Percentiles rank a stretch among this genome's conserved stretches.
These are phyloP conservation scores for Quillaja saponaria DNA, from an alignment of 306 rosid species.

Conservation along the genomic window DNA sequence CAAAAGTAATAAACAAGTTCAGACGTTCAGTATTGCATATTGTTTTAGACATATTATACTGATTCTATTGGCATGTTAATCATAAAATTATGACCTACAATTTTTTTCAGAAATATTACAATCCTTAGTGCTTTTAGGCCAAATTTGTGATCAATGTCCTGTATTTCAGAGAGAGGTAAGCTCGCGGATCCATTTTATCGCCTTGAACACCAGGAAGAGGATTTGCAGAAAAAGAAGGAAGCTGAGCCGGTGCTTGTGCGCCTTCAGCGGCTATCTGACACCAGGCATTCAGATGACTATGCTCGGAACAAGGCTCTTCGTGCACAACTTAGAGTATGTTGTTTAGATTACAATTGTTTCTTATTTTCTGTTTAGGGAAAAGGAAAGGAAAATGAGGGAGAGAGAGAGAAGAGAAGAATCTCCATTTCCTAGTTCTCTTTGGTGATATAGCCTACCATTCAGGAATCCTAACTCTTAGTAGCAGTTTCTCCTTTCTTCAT, in stretches of 20 bases:
- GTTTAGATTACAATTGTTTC: conserved; percentile 19
- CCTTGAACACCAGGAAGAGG: conserved; percentile 89
- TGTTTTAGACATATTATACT: background rate
- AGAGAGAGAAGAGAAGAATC: no score
- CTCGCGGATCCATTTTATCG: conserved; percentile 95
- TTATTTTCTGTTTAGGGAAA: background rate
- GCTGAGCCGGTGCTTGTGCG: conserved; percentile 84
- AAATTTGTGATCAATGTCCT: background rate
- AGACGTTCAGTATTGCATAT: background rate
- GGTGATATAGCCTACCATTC: no score
- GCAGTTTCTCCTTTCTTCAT: conserved; percentile 8
- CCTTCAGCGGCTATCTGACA: conserved; percentile 73
- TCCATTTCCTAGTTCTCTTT: background rate
- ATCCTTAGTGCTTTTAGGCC: background rate
- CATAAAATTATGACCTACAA: no score
- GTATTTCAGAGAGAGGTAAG: conserved; percentile 65
- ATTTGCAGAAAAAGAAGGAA: conserved; percentile 84
- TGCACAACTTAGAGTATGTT: conserved; percentile 72
- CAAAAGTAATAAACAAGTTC: conserved; percentile 5
- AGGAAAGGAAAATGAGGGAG: background rate
- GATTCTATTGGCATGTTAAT: background rate
- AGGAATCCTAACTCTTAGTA: no score
- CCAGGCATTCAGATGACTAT: conserved; percentile 80
- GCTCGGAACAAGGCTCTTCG: conserved; percentile 69
- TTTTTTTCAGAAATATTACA: no score